Evolutionary conservation across 345 rosid species (phyloP).

Genomic region (Hibiscus tridactylites): DNA sequence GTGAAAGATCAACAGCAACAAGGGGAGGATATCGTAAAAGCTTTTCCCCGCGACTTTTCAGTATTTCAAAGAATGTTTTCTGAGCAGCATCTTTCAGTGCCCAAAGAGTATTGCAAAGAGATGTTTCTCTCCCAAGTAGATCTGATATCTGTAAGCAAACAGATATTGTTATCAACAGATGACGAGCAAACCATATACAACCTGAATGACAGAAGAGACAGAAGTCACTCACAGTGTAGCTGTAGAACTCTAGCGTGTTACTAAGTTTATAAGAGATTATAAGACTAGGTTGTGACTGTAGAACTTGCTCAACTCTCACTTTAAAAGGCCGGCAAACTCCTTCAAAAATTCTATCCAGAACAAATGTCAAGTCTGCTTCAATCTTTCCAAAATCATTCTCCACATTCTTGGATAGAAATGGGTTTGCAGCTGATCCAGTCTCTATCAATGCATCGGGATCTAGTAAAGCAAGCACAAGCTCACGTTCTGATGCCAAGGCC

Average conservation of each 20-base stretch:
- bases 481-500: slow-evolving; percentile 99
- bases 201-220: not conserved
- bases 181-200: slow-evolving; percentile 1
- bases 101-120: slow-evolving; percentile 80
- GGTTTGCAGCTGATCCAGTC: slow-evolving; percentile 44
- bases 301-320: slow-evolving; percentile 97
- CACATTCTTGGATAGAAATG: slow-evolving; percentile 25
- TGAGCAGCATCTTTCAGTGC: slow-evolving; percentile 86
- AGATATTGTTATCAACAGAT: not conserved
- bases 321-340: slow-evolving; percentile 99
- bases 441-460: slow-evolving; percentile 69
- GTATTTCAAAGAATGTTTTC: slow-evolving; percentile 82
- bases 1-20: slow-evolving; percentile 84
- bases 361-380: slow-evolving; percentile 73
- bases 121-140: slow-evolving; percentile 84
- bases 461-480: slow-evolving; percentile 74
- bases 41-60: slow-evolving; percentile 88
- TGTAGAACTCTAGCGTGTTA: slow-evolving; percentile 85
- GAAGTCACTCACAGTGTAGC: slow-evolving; percentile 70
- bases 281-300: slow-evolving; percentile 96
- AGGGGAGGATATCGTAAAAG: slow-evolving; percentile 95
- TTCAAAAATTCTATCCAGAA: slow-evolving; percentile 95
- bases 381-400: slow-evolving; percentile 60
- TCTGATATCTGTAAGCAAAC: slow-evolving; percentile 53
- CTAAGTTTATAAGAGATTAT: slow-evolving; percentile 80